Evolutionary conservation across 805 yeast species (phyloP).

Genomic region (Monosporozyma yasuniensis): DNA sequence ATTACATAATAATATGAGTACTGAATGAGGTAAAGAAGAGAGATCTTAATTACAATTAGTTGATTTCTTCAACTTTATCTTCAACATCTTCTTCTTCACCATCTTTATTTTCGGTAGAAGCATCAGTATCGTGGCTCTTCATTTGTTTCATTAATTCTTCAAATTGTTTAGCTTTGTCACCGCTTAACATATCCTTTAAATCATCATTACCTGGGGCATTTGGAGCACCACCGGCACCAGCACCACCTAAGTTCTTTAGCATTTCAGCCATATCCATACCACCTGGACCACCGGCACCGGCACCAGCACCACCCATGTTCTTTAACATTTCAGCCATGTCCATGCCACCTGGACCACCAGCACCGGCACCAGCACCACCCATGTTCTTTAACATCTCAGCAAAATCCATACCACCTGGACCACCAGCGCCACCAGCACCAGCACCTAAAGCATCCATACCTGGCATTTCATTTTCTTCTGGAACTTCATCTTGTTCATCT

Average conservation of each 20-base stretch:
- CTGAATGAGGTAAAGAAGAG: not conserved
- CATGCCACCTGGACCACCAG: conserved; percentile 28
- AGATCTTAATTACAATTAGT: not conserved
- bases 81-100: conserved; percentile 4
- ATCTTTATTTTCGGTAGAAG: conserved; percentile 4
- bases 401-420: conserved; percentile 22
- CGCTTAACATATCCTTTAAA: conserved; percentile 8
- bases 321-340: conserved; percentile 14
- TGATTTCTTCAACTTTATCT: not conserved
- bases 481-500: conserved; percentile 82
- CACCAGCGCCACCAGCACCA: conserved; percentile 29
- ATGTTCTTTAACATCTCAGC: conserved; percentile 21
- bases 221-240: conserved; percentile 4
- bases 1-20: not conserved
- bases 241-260: conserved; percentile 17
- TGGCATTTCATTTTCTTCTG: conserved; percentile 19
- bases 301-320: conserved; percentile 18
- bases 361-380: conserved; percentile 19
- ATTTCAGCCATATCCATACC: conserved; percentile 21
- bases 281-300: conserved; percentile 24
- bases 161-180: conserved; percentile 3
- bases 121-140: conserved; percentile 5
- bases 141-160: conserved; percentile 4
- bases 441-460: conserved; percentile 36
- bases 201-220: conserved; percentile 22